Evolutionary conservation across 2,329 filamentous ascomycete genomes (phyloP), one percentile per base, ranked within the genome.

Genomic region (Westerdykella sp.): DNA sequence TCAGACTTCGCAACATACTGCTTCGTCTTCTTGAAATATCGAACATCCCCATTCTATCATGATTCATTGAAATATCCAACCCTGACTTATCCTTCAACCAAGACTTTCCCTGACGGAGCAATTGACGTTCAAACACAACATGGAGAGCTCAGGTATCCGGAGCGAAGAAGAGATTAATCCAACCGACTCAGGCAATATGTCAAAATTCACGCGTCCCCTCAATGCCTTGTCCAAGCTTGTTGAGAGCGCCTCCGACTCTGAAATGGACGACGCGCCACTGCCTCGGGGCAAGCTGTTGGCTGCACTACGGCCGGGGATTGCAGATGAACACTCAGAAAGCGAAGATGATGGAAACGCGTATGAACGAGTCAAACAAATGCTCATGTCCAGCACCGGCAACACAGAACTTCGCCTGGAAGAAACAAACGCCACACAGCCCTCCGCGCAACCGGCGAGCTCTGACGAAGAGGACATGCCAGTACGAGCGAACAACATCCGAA

Each of bases 271-370:
- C 23, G 51, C 53, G 28, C 47, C 48, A 10, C 44, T 50, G 40
- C 84, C 84, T 1, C 75, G 76, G 42, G 83, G 83, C 18, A 76
- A 78, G 41, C 71, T 87, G 52, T 83, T 83, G 11, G 75, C 83
- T 13, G 74, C 79, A 40, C 80, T 88, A 18, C 43, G 50, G 11
- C 41, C 35, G 2, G 38, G 46, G 75, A 74, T 48, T 25, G 16
- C 38, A 39, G 41, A 53, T 34, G 36, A 43, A 7, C 37, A 45
- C 25, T 47, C 54, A 50, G 47, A 53, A 11, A 52, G 59, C 23
- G 54, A 59, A 31, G 54, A 60, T 11, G 54, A 56, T 9, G 46
- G 59, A 16, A 54, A 66, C 14, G 71, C 72, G 6, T 69, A 69
- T 45, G 56, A 68, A 32, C 63, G 65, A 16, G 66, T 75, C 37